phyloP scores from a whole-genome alignment of 768 basidiomycete genomes.

The Auriscalpium vulgare region DNA sequence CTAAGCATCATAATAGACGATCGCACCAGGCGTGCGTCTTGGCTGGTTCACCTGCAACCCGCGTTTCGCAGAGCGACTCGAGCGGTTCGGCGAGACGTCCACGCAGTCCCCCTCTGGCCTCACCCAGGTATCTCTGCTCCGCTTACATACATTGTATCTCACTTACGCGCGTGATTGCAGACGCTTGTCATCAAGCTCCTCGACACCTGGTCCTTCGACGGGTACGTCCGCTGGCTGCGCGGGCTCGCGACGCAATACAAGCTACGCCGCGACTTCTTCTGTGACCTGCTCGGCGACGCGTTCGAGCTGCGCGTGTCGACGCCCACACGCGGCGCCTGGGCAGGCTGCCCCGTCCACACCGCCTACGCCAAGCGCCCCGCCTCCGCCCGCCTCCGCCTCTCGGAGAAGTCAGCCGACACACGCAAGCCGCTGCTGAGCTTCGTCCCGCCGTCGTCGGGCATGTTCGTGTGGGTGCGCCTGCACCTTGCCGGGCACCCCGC shows the following conservation, averaged over 20 bases:
- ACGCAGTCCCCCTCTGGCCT: constrained; percentile 71
- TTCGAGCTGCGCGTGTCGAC: constrained; percentile 44
- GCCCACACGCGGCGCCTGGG: constrained; percentile 20
- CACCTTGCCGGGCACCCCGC: constrained; percentile 52
- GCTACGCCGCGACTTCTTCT: constrained; percentile 49
- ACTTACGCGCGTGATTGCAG: constrained; percentile 18
- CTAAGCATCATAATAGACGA: constrained; percentile 36
- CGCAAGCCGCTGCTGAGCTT: constrained; percentile 48
- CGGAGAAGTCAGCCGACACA: constrained; percentile 31
- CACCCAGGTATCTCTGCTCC: no score
- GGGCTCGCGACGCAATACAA: constrained; percentile 57
- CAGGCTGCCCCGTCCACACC: constrained; percentile 35
- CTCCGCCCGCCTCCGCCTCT: constrained; percentile 15
- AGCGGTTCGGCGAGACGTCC: constrained; percentile 58
- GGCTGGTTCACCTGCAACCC: constrained; percentile 80
- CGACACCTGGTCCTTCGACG: constrained; percentile 56
- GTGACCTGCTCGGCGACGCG: constrained; percentile 55
- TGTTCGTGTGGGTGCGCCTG: constrained; percentile 72
- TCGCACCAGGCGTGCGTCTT: constrained; percentile 69
- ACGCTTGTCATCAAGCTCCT: constrained; percentile 56
- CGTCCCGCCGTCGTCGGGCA: constrained; percentile 72
- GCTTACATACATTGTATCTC: no score
- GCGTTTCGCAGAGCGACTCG: constrained; percentile 66
- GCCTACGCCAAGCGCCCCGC: constrained; percentile 27
- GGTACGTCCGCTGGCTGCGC: constrained; percentile 73